Conservation (phyloP, 352 stramenopile species). For the Blastocystis sp. region DNA sequence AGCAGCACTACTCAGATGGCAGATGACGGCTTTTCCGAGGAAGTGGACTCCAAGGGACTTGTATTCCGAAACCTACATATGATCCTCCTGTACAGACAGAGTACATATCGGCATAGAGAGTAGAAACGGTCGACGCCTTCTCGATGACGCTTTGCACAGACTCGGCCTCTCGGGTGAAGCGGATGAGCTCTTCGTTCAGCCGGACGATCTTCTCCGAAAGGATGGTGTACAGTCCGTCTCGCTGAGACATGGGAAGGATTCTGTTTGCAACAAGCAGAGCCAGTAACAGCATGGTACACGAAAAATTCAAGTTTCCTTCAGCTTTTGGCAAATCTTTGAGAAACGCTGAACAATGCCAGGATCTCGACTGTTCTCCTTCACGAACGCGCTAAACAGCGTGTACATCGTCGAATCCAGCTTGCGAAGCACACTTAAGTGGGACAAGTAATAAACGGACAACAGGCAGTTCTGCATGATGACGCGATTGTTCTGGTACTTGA, state of each 20-base stretch:
- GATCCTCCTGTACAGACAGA: background rate
- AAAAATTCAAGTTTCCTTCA: background rate
- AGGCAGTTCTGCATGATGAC: conserved; percentile 67
- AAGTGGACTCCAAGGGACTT: background rate
- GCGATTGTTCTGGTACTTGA: conserved; percentile 12
- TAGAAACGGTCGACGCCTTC: conserved; percentile 22
- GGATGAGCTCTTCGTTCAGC: conserved; percentile 39
- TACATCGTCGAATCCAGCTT: conserved; percentile 12
- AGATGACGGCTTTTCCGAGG: too few relatives aligned
- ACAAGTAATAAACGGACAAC: conserved; percentile 54
- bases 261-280: background rate
- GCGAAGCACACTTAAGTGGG: background rate
- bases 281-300: background rate
- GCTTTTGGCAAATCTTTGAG: conserved; percentile 2
- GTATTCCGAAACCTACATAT: conserved; percentile 25
- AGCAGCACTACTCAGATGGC: too few relatives aligned
- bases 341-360: conserved; percentile 25
- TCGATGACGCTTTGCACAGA: conserved; percentile 1
- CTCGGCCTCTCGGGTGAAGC: conserved; percentile 41
- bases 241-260: conserved; percentile 26
- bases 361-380: conserved; percentile 11
- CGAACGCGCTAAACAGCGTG: conserved; percentile 1
- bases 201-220: conserved; percentile 42
- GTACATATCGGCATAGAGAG: conserved; percentile 46
- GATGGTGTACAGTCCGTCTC: conserved; percentile 36